Percentiles rank a stretch among this genome's conserved stretches.
Evolutionary conservation across 164 flowering plant species (phyloP).

Genomic region (Stephania yunnanensis): DNA sequence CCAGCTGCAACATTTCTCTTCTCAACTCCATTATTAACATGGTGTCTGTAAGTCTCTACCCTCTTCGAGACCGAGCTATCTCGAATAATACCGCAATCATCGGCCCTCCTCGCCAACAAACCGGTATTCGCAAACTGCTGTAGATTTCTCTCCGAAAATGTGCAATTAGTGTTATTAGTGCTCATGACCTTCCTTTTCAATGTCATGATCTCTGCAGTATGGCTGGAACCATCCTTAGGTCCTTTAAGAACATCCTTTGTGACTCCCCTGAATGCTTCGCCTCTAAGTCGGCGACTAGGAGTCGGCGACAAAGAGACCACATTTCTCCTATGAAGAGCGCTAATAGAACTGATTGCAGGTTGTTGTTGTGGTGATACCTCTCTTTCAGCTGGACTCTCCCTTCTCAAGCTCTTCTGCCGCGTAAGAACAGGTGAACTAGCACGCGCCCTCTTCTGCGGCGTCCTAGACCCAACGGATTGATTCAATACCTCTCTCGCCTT

Average conservation of each 20-base stretch:
- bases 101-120: too few relatives aligned
- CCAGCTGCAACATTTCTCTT: slow-evolving; percentile 16
- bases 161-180: too few relatives aligned
- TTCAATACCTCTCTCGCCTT: slow-evolving; percentile 6
- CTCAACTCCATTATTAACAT: slow-evolving; percentile 21
- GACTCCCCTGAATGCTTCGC: slow-evolving; percentile 14
- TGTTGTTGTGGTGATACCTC: too few relatives aligned
- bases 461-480: slow-evolving; percentile 4
- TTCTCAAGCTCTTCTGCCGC: slow-evolving; percentile 42
- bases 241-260: not conserved
- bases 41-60: slow-evolving; percentile 21
- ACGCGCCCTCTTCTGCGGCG: slow-evolving; percentile 31
- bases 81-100: not conserved
- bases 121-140: too few relatives aligned
- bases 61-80: slow-evolving; percentile 18
- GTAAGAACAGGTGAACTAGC: slow-evolving; percentile 30
- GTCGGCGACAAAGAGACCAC: slow-evolving; percentile 48
- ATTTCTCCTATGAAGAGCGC: slow-evolving; percentile 14
- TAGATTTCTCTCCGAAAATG: too few relatives aligned
- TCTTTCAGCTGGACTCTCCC: slow-evolving; percentile 18
- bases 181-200: too few relatives aligned
- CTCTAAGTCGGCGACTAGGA: slow-evolving; percentile 35
- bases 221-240: slow-evolving; percentile 5
- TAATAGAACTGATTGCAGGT: not conserved
- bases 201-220: too few relatives aligned